phyloP scores from a whole-genome alignment of 352 stramenopile species.

The Phytophthora tubulina region DNA sequence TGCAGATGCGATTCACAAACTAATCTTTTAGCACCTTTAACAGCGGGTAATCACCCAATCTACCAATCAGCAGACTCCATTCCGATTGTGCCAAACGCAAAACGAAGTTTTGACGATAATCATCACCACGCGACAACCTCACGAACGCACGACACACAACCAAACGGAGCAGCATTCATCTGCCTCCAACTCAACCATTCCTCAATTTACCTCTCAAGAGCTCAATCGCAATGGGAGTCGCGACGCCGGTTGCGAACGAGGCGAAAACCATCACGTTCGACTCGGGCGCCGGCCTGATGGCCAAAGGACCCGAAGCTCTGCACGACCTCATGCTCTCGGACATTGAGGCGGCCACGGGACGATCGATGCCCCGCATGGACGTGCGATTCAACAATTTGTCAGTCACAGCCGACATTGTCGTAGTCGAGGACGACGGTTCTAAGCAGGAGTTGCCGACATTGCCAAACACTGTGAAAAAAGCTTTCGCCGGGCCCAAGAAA shows the following conservation, averaged over 20 bases:
- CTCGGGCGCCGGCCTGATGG: conserved; percentile 36
- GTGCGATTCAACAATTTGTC: conserved; percentile 57
- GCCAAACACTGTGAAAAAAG: conserved; percentile 45
- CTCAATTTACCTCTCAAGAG: conserved; percentile 22
- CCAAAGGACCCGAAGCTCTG: conserved; percentile 43
- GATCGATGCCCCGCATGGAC: conserved; percentile 50
- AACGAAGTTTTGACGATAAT: background rate
- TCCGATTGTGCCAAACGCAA: conserved; percentile 11
- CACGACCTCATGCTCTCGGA: conserved; percentile 41
- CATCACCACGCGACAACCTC: conserved; percentile 11
- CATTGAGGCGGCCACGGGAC: conserved; percentile 39
- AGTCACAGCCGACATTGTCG: conserved; percentile 43
- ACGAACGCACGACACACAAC: background rate
- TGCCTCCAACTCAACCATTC: conserved; percentile 13
- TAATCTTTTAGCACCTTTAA: background rate
- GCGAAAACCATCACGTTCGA: conserved; percentile 31
- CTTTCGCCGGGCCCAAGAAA: conserved; percentile 38
- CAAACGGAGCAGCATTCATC: too few species aligned
- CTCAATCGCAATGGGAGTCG: conserved; percentile 20
- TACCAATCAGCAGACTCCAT: background rate
- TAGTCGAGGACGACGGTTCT: conserved; percentile 33
- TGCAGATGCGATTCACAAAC: background rate
- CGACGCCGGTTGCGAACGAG: conserved; percentile 15
- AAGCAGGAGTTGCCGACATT: conserved; percentile 46
- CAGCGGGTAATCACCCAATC: background rate